phyloP scores from a whole-genome alignment of 2,329 filamentous ascomycete species.

The Claviceps sp. region DNA sequence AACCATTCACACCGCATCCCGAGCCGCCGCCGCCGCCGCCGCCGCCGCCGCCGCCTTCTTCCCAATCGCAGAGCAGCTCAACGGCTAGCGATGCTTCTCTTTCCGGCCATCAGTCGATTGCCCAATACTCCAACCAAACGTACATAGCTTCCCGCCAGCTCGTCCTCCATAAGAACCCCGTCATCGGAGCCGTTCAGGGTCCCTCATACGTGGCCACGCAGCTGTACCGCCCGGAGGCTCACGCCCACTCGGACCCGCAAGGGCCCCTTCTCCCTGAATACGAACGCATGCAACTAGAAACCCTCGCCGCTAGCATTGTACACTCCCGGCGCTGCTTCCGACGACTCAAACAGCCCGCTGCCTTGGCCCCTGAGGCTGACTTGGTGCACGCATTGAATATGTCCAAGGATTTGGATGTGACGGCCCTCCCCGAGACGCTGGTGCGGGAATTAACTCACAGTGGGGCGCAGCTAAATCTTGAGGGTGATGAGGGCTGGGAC shows the following conservation, averaged over 20 bases:
- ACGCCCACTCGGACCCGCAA: conserved; percentile 28
- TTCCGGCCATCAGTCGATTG: conserved; percentile 6
- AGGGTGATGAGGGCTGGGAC: conserved; percentile 21
- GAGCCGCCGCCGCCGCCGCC: conserved; percentile 30
- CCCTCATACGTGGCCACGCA: conserved; percentile 32
- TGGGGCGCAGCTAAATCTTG: conserved; percentile 14
- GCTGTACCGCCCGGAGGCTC: conserved; percentile 35
- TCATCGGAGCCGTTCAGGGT: conserved; percentile 43
- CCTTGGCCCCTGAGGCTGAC: background rate
- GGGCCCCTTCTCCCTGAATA: conserved; percentile 31
- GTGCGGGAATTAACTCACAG: conserved; percentile 11
- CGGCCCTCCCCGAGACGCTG: conserved; percentile 10
- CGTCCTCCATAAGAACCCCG: conserved; percentile 27
- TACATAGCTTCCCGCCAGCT: conserved; percentile 29
- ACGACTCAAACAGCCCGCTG: conserved; percentile 11
- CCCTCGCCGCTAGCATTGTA: conserved; percentile 16
- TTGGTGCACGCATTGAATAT: conserved; percentile 13
- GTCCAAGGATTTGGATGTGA: conserved; percentile 16
- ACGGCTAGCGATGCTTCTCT: conserved; percentile 2
- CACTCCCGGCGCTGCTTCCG: conserved; percentile 12
- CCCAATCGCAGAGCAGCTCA: background rate
- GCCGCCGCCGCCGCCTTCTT: conserved; percentile 21
- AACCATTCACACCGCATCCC: conserved; percentile 34
- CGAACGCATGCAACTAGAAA: conserved; percentile 31
- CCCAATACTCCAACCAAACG: conserved; percentile 13